Conservation (phyloP, 148 eudicot species). For the Gaultheria prostrata region DNA sequence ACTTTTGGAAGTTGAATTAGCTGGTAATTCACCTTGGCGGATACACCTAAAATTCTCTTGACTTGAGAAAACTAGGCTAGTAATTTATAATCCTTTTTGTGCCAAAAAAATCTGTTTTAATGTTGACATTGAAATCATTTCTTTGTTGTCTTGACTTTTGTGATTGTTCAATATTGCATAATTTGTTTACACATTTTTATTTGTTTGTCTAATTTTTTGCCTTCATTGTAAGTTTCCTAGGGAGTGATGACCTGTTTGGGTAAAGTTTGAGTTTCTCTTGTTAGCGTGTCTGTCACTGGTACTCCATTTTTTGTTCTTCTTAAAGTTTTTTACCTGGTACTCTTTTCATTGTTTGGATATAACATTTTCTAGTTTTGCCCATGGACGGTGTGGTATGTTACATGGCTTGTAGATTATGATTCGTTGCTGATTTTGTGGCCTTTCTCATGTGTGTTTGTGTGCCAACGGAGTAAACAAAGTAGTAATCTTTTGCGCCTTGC, state of each 20-base stretch:
- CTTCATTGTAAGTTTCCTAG: not conserved
- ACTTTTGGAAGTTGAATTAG: not conserved
- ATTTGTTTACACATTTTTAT: not conserved
- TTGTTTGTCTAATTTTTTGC: not conserved
- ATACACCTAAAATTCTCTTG: not conserved
- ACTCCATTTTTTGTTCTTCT: not conserved
- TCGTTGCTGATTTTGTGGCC: not conserved
- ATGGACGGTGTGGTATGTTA: not conserved
- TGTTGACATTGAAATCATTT: not conserved
- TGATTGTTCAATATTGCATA: not conserved
- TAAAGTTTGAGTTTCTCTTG: not conserved
- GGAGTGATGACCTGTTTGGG: not conserved
- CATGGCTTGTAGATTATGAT: constrained; percentile 1
- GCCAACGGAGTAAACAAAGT: too few species aligned
- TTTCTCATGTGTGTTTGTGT: constrained; percentile 4
- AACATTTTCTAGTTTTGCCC: not conserved
- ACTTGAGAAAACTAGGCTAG: not conserved
- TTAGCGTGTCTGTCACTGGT: not conserved
- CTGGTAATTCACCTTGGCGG: not conserved
- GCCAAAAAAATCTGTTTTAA: not conserved
- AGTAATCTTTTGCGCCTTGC: too few species aligned
- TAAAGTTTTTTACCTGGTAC: not conserved
- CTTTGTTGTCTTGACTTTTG: not conserved
- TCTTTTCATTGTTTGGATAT: not conserved
- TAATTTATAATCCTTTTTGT: not conserved